Evolutionary conservation across 306 rosid species (phyloP).

Genomic region (Casuarina glauca): DNA sequence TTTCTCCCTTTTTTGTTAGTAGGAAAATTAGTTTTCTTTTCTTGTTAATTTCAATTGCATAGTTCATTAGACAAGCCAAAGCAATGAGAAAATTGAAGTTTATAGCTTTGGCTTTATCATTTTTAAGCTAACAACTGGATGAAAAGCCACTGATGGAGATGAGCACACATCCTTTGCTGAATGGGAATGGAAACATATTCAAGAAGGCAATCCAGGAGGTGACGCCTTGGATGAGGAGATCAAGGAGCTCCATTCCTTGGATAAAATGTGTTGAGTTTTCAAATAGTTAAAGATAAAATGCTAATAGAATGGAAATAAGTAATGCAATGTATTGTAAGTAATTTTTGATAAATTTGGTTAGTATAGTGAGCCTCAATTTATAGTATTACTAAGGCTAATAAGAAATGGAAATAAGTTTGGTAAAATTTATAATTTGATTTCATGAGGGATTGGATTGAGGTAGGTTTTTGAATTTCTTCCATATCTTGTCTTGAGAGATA

Average conservation of each 20-base stretch:
- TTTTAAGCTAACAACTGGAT: conserved; percentile 63
- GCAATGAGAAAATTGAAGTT: conserved; percentile 68
- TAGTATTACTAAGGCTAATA: no score
- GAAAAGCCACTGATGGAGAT: conserved; percentile 56
- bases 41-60: conserved; percentile 36
- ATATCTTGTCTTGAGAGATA: no score
- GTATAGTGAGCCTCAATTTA: no score
- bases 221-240: conserved; percentile 59
- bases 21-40: not conserved
- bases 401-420: no score
- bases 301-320: no score
- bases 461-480: no score
- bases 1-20: not conserved
- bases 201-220: conserved; percentile 34
- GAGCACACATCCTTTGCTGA: conserved; percentile 61
- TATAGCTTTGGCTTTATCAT: conserved; percentile 74
- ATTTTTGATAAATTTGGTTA: no score
- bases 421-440: no score
- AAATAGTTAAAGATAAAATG: not conserved
- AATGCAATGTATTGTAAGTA: no score
- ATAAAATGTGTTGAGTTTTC: conserved; percentile 59
- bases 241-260: conserved; percentile 43
- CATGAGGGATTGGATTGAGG: no score
- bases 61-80: conserved; percentile 51
- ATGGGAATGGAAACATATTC: conserved; percentile 56